Evolutionary conservation across 371 early-diverging fungal genomes (phyloP).

Genomic region (Coemansia sp.): DNA sequence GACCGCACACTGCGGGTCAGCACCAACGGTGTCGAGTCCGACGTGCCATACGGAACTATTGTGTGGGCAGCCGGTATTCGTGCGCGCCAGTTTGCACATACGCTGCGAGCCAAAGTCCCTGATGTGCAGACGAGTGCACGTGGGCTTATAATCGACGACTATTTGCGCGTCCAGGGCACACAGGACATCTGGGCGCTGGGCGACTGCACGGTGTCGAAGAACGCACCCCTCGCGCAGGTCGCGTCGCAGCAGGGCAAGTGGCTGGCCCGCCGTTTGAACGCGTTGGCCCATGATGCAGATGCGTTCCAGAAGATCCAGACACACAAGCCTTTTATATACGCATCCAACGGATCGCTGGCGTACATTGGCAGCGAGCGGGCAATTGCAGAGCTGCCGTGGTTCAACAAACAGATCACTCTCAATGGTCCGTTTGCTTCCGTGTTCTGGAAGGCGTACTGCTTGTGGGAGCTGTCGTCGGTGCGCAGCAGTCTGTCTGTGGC

Average conservation of each 20-base stretch:
- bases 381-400: constrained; percentile 59
- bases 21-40: constrained; percentile 48
- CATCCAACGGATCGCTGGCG: constrained; percentile 74
- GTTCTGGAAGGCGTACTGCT: constrained; percentile 73
- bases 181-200: constrained; percentile 81
- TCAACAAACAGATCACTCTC: constrained; percentile 62
- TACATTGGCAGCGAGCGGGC: constrained; percentile 69
- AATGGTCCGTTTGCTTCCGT: constrained; percentile 73
- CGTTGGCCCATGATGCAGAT: constrained; percentile 47
- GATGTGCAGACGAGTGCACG: constrained; percentile 72
- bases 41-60: constrained; percentile 81
- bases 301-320: constrained; percentile 24
- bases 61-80: constrained; percentile 93
- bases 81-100: constrained; percentile 83
- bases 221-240: constrained; percentile 91
- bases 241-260: constrained; percentile 89
- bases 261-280: constrained; percentile 69
- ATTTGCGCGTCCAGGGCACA: constrained; percentile 71
- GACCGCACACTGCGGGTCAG: constrained; percentile 73
- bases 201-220: constrained; percentile 81
- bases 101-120: constrained; percentile 75
- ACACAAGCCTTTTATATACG: constrained; percentile 62
- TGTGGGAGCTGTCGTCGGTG: constrained; percentile 71
- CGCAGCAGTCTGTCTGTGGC: constrained; percentile 80
- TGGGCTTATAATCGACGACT: constrained; percentile 83